Conservation (phyloP, 140 eudicot genomes). For the Ambrosia hybrid region DNA sequence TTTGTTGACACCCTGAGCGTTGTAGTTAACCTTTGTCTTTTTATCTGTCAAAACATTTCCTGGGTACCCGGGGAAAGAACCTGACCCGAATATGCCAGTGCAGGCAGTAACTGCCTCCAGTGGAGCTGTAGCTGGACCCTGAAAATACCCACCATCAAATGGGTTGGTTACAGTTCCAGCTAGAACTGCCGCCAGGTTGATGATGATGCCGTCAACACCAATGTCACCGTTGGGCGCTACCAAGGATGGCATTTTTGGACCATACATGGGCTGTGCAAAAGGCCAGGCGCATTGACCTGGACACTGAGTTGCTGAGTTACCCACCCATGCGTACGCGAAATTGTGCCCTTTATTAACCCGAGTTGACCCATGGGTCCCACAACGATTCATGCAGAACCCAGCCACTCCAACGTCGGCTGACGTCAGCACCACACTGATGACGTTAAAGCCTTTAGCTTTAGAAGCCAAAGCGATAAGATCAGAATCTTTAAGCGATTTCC, state of each 20-base stretch:
- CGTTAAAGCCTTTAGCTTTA: slow-evolving; percentile 11
- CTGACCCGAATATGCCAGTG: slow-evolving; percentile 71
- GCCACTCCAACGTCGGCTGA: slow-evolving; percentile 59
- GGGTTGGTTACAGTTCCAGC: slow-evolving; percentile 83
- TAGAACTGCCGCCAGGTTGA: slow-evolving; percentile 58
- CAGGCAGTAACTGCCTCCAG: slow-evolving; percentile 78
- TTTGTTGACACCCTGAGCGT: slow-evolving; percentile 56
- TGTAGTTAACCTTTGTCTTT: slow-evolving; percentile 58
- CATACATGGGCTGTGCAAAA: slow-evolving; percentile 57
- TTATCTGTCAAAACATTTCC: slow-evolving; percentile 62
- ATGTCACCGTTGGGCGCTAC: slow-evolving; percentile 66
- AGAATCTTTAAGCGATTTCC: slow-evolving; percentile 52
- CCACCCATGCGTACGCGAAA: slow-evolving; percentile 72
- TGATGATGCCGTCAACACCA: slow-evolving; percentile 72
- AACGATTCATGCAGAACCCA: slow-evolving; percentile 72
- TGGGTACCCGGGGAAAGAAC: slow-evolving; percentile 69
- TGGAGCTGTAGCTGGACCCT: slow-evolving; percentile 69
- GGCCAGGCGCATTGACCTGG: slow-evolving; percentile 95
- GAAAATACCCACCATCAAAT: slow-evolving; percentile 62
- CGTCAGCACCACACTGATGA: slow-evolving; percentile 61
- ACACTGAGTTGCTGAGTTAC: slow-evolving; percentile 67
- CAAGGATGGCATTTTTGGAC: slow-evolving; percentile 63
- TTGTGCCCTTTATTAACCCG: slow-evolving; percentile 28
- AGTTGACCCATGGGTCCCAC: slow-evolving; percentile 66
- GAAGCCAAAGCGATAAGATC: slow-evolving; percentile 52